phyloP scores from a whole-genome alignment of 106 monocot genomes.

The Xerophyta viscosa region DNA sequence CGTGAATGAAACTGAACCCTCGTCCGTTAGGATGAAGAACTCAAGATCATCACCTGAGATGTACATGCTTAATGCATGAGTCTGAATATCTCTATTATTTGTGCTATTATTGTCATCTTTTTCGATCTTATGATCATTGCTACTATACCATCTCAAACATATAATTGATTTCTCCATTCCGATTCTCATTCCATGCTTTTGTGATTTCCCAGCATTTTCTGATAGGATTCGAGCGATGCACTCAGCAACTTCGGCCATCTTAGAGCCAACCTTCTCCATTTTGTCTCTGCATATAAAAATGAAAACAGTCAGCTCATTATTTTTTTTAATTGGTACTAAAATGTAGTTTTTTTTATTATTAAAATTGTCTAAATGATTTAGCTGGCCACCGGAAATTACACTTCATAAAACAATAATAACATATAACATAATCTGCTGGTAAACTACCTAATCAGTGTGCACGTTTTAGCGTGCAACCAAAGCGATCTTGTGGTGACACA shows the following conservation, averaged over 20 bases:
- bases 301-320: too few relatives aligned
- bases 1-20: conserved; percentile 18
- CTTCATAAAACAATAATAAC: too few relatives aligned
- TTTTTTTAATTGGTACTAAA: too few relatives aligned
- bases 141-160: conserved; percentile 17
- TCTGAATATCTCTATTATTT: neutral
- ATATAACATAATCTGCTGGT: too few relatives aligned
- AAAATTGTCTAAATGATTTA: too few relatives aligned
- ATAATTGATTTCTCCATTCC: conserved; percentile 13
- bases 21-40: conserved; percentile 20
- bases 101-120: conserved; percentile 7
- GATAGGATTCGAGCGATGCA: conserved; percentile 19
- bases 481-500: too few relatives aligned
- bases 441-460: too few relatives aligned
- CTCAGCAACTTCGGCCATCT: conserved; percentile 25
- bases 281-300: conserved; percentile 35
- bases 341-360: too few relatives aligned
- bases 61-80: conserved; percentile 41
- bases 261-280: conserved; percentile 20
- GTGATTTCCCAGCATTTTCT: conserved; percentile 7
- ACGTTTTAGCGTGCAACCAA: too few relatives aligned
- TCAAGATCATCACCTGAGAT: conserved; percentile 24
- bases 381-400: too few relatives aligned
- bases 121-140: conserved; percentile 3
- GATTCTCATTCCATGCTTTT: neutral